Base-by-base conservation (phyloP, 768 basidiomycete genomes). In the Leccinum sublutescens region DNA sequence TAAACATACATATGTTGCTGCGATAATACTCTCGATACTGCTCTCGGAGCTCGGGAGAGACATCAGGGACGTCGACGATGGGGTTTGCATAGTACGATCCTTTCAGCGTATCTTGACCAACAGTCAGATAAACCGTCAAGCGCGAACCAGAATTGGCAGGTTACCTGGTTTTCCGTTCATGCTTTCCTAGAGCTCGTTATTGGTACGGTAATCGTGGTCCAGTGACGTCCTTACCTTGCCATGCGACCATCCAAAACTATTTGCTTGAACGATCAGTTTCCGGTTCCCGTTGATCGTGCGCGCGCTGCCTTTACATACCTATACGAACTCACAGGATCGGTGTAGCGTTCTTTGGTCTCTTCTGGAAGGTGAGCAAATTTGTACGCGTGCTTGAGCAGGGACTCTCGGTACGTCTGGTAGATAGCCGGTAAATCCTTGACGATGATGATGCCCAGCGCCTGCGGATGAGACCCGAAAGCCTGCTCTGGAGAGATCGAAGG, bases 171-270 rank as follows among this genome's bases (percentile, higher is more conserved):
- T 88, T 31, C 95, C 95, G 67, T 98, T 98, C 95, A 98, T 97
- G 50, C 95, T 85, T 80, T 98, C 96, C 86, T 92, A 48, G 52
- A 23, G 14, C 19, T 4, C 7, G 12, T 55, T 23, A 55, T 33
- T 0, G 14, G 5, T 19, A 11, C 25, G 38, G 19, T 6, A 31
- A 50, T 31, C n/a, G 38, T 43, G 40, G 27, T 43, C 23, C 36
- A 14, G 19, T 17, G 48, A 8, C n/a, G 34, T 52, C 61, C 70
- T 54, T 64, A 86, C 90, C 81, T 98, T 97, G 56, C 96, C 96
- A 74, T 96, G 92, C 48, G 89, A 92, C 96, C 96, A 98, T n/a
- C 96, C 96, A 73, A 95, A 98, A 70, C 88, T 91, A 1, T 45
- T 45, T 45, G 40, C 43, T 45, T n/a, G 43, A 19, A 45, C 5